Base-by-base conservation (phyloP, 768 basidiomycete species). In the Boletus rufocinnamomeus region DNA sequence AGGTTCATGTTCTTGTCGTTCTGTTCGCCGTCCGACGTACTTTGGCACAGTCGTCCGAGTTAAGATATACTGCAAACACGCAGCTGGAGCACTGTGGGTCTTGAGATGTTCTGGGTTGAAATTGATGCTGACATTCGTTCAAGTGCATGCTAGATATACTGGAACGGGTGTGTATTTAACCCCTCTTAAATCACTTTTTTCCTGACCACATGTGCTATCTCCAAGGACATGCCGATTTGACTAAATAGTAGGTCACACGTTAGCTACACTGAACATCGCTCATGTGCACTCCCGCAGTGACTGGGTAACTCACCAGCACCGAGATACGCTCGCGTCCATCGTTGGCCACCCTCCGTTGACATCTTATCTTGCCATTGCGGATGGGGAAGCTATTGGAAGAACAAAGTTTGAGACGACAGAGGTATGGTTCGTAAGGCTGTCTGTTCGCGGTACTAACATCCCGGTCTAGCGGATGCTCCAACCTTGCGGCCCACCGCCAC, bases 291-390 rank as follows among this genome's bases (percentile, higher is more conserved):
- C 6, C 3, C 69, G 9, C 32, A 98, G 96, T 75, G 96, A 98
- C 70, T 98, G 96, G 96, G 75, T 96, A 47, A 97, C 94, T 8
- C 93, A 98, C 75, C 96, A 98, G 69, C 95, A 98, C 76, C 87
- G 96, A 43, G 96, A 98, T 72, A 95, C 94, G n/a, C 77, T 93
- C 60, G 79, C 95, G 25, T 90, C 95, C 10, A 95, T 98, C 61
- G 86, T 95, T 46, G 94, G 96, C 2, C 97, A 99, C 72, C 83
- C 93, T 4, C 82, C 91, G 0, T 76, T 99, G 56, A 78, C 86
- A 16, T 92, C 92, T 2, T 99, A 89, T 71, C 80, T 98, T 47
- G 87, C 95, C 2, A 86, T 98, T 66, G 95, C 95, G 16, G 96
- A 99, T 63, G 93, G 94, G 3, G 95, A 98, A 73, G 82, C 92